Evolutionary conservation across 257 asterid species (phyloP).

Genomic region (Lithospermum erythrorhizon): DNA sequence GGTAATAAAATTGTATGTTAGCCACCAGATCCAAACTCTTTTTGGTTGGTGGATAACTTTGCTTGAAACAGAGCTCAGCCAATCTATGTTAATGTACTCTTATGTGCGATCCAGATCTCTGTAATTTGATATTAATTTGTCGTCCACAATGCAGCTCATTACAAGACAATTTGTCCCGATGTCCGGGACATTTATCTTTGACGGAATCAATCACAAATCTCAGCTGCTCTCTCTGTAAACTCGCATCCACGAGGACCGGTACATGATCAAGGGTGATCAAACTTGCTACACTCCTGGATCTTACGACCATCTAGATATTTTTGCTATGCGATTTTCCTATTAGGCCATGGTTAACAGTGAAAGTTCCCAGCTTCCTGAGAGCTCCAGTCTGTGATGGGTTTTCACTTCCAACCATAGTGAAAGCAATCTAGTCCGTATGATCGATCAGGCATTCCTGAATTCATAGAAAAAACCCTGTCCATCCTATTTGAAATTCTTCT

Average conservation of each 20-base stretch:
- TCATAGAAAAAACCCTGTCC: not conserved
- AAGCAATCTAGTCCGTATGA: no score
- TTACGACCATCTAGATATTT: not conserved
- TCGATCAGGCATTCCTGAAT: not conserved
- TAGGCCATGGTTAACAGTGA: no score
- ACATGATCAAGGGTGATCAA: not conserved
- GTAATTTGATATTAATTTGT: slow-evolving; percentile 12
- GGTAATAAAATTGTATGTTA: no score
- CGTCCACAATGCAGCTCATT: slow-evolving; percentile 50
- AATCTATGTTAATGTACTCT: no score
- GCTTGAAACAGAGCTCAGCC: no score
- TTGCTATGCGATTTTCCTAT: not conserved
- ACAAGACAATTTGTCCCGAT: slow-evolving; percentile 87
- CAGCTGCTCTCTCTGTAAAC: slow-evolving; percentile 51
- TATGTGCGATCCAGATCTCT: not conserved
- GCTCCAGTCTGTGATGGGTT: not conserved
- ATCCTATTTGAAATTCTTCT: no score
- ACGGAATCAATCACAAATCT: slow-evolving; percentile 87
- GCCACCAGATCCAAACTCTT: no score
- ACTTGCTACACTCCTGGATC: not conserved
- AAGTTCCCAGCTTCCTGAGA: not conserved
- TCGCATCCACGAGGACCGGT: not conserved
- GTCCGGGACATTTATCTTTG: slow-evolving; percentile 87
- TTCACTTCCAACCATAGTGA: not conserved
- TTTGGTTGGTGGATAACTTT: not conserved